phyloP scores from a whole-genome alignment of 1,284 basidiomycete genomes.

The Ustilago xerochloae region DNA sequence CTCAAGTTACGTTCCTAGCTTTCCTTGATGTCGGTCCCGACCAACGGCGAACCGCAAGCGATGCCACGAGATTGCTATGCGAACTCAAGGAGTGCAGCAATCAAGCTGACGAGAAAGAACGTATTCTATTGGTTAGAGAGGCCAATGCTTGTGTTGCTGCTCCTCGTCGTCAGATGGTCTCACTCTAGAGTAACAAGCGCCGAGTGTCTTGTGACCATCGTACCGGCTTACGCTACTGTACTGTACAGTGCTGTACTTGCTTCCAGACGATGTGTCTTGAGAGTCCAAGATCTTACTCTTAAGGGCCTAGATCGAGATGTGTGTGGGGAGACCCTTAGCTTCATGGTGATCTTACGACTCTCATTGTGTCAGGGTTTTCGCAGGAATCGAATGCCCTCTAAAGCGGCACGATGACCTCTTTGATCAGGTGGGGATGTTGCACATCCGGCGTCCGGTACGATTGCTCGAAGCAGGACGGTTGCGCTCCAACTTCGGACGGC shows the following conservation, averaged over 20 bases:
- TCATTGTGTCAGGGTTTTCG: not conserved
- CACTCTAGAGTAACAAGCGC: not conserved
- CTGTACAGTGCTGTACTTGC: not conserved
- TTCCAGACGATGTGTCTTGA: not conserved
- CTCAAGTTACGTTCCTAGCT: not conserved
- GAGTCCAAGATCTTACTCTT: not conserved
- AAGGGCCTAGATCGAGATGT: not conserved
- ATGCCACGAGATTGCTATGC: not conserved
- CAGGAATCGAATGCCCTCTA: not conserved
- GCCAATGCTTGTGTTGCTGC: too few relatives aligned
- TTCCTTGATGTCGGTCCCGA: not conserved
- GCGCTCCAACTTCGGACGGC: not conserved
- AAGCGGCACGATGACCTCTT: slow-evolving; percentile 7
- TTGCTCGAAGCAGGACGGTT: not conserved
- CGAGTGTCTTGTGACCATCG: not conserved
- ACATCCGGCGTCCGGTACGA: not conserved
- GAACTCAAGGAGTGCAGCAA: not conserved
- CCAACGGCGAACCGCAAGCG: not conserved
- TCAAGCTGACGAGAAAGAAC: not conserved
- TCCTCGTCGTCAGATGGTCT: not conserved
- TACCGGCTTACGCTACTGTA: not conserved
- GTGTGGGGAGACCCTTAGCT: not conserved
- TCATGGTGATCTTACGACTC: not conserved
- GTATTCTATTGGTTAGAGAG: not conserved
- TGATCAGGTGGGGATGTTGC: slow-evolving; percentile 8